These are phyloP conservation scores for Candida glucosophila DNA, from an alignment of 1,139 yeast species.

Conservation along the genomic window DNA sequence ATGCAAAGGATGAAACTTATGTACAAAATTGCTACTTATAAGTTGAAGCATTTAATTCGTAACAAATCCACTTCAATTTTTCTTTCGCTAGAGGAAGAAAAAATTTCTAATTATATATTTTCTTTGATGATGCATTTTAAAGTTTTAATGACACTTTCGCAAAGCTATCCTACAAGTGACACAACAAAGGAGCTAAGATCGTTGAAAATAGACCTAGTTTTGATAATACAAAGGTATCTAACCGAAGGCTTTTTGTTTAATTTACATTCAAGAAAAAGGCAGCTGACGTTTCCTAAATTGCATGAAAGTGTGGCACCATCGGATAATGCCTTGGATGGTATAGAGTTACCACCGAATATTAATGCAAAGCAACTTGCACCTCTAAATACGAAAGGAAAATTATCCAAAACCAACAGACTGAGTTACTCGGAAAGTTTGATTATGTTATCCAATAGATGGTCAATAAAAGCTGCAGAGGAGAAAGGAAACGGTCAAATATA, in stretches of 20 bases:
- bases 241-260: too few relatives aligned
- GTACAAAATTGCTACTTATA: too few relatives aligned
- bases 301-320: too few relatives aligned
- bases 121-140: not conserved
- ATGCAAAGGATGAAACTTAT: too few relatives aligned
- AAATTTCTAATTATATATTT: conserved; percentile 9
- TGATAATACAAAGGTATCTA: conserved; percentile 2
- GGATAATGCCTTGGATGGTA: conserved; percentile 15
- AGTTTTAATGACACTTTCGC: too few relatives aligned
- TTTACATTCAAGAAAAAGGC: too few relatives aligned
- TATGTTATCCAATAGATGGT: conserved; percentile 12
- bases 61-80: conserved; percentile 15
- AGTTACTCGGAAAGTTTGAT: conserved; percentile 12
- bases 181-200: conserved; percentile 6
- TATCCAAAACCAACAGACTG: not conserved
- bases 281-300: too few relatives aligned
- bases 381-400: conserved; percentile 3
- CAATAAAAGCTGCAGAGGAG: too few relatives aligned
- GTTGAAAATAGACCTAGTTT: conserved; percentile 4
- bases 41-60: conserved; percentile 17
- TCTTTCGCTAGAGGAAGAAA: conserved; percentile 26
- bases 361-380: conserved; percentile 17
- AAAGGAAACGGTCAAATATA: not conserved
- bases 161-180: conserved; percentile 5
- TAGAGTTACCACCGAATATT: conserved; percentile 32